Base-by-base conservation (phyloP, 2,329 filamentous ascomycete species). In the Tolypocladium tundrense region DNA sequence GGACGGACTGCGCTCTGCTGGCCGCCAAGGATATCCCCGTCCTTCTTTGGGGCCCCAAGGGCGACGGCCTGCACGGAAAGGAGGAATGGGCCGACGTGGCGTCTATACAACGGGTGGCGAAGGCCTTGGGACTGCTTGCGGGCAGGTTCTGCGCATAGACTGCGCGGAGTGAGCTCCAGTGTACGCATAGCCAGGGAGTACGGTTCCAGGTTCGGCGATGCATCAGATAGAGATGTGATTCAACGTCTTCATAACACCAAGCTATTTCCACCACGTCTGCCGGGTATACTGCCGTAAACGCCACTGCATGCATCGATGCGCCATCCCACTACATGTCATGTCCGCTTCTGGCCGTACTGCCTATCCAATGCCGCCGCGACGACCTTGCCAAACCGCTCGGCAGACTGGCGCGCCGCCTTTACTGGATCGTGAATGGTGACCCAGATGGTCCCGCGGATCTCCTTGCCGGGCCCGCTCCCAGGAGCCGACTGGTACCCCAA, bases 1-100 rank as follows among this genome's bases (percentile, higher is more conserved):
- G 79, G 80, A 78, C 76, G 0, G 78, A 82, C 62, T 77, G 73
- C n/a, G 79, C 79, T 1, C 63, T 81, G 14, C 60, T 82, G 1
- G 68, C 71, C 1, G 69, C 74, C 21, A 68, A 66, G 16, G 79
- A 77, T 0, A 77, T 81, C 35, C 73, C 77, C 0, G 66, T 72
- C 0, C 66, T 82, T 19, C 68, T 82, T 1, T 80, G 73, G 64
- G 77, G 79, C 0, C 77, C 77, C 0, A 66, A 64, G 10, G 79
- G 78, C 0, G 71, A 74, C n/a, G 80, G 80, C 0, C 60, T 82
- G 4, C 78, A 83, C 62, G 71, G 69, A 1, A 78, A 76, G 54
- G 73, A 78, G 57, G 79, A 83, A 65, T 81, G 74, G 73, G 78
- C 77, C 0, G 72, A 77, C 27, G 68, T 75, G 1, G 63, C 76